These are phyloP conservation scores for Cladosporium sp. DNA, from an alignment of 2,329 filamentous ascomycete genomes.

Conservation along the genomic window DNA sequence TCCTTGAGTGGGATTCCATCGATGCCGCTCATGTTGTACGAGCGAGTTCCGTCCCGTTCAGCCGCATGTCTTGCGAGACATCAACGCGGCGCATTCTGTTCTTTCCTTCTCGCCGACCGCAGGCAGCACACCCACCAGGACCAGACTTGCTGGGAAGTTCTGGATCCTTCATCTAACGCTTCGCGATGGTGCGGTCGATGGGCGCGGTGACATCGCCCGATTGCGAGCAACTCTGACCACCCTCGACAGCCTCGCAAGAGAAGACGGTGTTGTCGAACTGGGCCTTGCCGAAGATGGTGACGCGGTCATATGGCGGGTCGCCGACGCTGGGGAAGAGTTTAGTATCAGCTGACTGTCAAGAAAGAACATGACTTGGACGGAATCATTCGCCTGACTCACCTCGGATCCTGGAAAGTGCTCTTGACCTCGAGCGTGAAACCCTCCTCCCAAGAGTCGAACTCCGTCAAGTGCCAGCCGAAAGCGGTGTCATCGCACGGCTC, in stretches of 20 bases:
- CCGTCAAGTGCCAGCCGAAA: slow-evolving; percentile 25
- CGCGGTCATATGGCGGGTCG: slow-evolving; percentile 25
- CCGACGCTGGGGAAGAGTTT: slow-evolving; percentile 22
- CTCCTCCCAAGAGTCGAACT: slow-evolving; percentile 15
- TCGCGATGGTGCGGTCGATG: slow-evolving; percentile 10
- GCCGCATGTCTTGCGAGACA: too few relatives aligned
- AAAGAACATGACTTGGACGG: background rate
- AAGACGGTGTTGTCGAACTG: background rate
- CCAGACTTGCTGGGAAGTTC: too few relatives aligned
- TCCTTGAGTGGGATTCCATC: too few relatives aligned
- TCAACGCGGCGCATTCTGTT: too few relatives aligned
- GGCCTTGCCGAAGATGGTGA: slow-evolving; percentile 25
- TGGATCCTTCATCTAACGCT: background rate
- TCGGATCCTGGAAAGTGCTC: slow-evolving; percentile 26
- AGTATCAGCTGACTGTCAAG: slow-evolving; percentile 7
- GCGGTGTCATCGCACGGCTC: slow-evolving; percentile 21
- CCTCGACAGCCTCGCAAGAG: background rate
- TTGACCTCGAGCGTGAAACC: slow-evolving; percentile 24
- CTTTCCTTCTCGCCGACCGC: too few relatives aligned
- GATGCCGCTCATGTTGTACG: too few relatives aligned
- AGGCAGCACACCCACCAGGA: too few relatives aligned
- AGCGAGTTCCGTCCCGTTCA: too few relatives aligned
- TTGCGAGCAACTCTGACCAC: slow-evolving; percentile 1
- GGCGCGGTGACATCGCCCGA: slow-evolving; percentile 1
- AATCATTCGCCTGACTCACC: slow-evolving; percentile 20